A percentile compares a stretch with the other conserved stretches of the same genome.
These are phyloP conservation scores for Huiozyma naganishii DNA, from an alignment of 805 yeast species.

Conservation along the genomic window DNA sequence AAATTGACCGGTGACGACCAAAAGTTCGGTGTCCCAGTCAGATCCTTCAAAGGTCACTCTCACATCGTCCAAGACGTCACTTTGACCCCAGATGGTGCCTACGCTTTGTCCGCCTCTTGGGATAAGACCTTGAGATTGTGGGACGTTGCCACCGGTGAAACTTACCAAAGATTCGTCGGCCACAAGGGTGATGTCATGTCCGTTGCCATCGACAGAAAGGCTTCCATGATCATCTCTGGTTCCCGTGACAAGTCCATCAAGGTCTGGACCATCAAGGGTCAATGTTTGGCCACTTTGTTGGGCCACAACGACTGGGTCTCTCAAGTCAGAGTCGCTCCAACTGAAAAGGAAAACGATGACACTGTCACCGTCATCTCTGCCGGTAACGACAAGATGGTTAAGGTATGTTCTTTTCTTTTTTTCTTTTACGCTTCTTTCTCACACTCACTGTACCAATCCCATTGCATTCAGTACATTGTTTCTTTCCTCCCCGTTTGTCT, in stretches of 20 bases:
- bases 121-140: slow-evolving; percentile 98
- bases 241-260: slow-evolving; percentile 98
- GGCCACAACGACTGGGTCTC: slow-evolving; percentile 99
- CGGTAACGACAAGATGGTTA: slow-evolving; percentile 97
- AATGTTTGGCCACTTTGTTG: slow-evolving; percentile 85
- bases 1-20: slow-evolving; percentile 91
- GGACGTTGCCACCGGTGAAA: slow-evolving; percentile 91
- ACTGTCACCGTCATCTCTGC: slow-evolving; percentile 82
- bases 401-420: slow-evolving; percentile 60
- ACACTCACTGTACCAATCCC: neutral
- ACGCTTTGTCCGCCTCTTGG: slow-evolving; percentile 99
- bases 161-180: slow-evolving; percentile 91
- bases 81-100: slow-evolving; percentile 94
- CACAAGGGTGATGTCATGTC: slow-evolving; percentile 97
- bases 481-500: neutral
- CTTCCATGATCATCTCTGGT: slow-evolving; percentile 96
- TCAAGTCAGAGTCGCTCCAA: slow-evolving; percentile 93
- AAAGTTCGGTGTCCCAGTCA: slow-evolving; percentile 96
- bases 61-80: slow-evolving; percentile 98
- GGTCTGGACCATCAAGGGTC: slow-evolving; percentile 99
- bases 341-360: slow-evolving; percentile 35
- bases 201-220: slow-evolving; percentile 90
- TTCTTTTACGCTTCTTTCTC: slow-evolving; percentile 3
- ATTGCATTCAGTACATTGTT: neutral
- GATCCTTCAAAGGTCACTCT: slow-evolving; percentile 95